A percentile compares a stretch with the other conserved stretches of the same genome.
phyloP scores from a whole-genome alignment of 2,329 filamentous ascomycete species.

The Aspergillaceae sp. region DNA sequence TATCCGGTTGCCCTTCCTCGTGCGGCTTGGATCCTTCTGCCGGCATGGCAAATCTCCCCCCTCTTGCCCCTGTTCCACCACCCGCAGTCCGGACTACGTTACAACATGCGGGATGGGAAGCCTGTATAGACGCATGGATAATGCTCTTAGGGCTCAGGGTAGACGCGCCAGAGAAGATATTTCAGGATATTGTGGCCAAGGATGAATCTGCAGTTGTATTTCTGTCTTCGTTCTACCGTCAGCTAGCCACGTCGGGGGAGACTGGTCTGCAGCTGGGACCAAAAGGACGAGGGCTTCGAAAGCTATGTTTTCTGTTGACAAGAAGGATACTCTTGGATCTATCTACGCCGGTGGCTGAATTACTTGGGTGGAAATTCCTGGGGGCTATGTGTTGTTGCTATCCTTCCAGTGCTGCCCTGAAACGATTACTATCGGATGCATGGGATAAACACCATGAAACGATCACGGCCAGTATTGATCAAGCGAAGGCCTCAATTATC shows the following conservation, averaged over 20 bases:
- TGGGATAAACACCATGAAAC: constrained; percentile 27
- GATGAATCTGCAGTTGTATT: constrained; percentile 56
- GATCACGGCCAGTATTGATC: constrained; percentile 29
- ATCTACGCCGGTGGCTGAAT: constrained; percentile 33
- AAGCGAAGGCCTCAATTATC: constrained; percentile 26
- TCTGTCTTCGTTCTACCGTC: constrained; percentile 57
- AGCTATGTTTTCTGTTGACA: constrained; percentile 56
- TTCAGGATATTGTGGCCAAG: constrained; percentile 43
- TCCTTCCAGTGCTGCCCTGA: constrained; percentile 52
- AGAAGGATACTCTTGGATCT: constrained; percentile 47
- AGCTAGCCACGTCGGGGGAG: constrained; percentile 38
- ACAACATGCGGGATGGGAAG: constrained; percentile 63
- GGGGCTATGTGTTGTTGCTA: constrained; percentile 61
- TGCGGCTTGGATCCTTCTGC: not conserved
- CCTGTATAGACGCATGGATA: constrained; percentile 68
- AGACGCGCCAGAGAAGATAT: constrained; percentile 48
- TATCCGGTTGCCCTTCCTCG: not conserved
- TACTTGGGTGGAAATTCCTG: constrained; percentile 61
- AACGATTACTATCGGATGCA: constrained; percentile 45
- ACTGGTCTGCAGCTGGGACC: constrained; percentile 18
- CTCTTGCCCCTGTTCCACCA: constrained; percentile 70
- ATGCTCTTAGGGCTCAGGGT: constrained; percentile 59
- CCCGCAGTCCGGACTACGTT: constrained; percentile 58
- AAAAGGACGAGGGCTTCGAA: constrained; percentile 48
- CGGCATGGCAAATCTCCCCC: constrained; percentile 49